phyloP scores from a whole-genome alignment of 2,329 filamentous ascomycete genomes.

The Penicillium janthinellum region DNA sequence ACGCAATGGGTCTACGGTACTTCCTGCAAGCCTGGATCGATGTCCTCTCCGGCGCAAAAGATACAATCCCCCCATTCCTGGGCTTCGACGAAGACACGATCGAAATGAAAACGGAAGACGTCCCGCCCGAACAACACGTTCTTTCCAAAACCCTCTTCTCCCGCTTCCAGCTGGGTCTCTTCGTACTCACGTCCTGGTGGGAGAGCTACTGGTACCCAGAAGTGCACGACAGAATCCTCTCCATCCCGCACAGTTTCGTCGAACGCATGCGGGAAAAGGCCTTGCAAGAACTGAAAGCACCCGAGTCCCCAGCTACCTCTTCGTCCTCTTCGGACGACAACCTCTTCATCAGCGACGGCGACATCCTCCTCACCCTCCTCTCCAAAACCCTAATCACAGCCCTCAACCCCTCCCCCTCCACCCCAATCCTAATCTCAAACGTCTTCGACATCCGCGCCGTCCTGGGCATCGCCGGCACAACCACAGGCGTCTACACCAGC shows the following conservation, averaged over 20 bases:
- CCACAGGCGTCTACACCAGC: not conserved
- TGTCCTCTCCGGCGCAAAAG: not conserved
- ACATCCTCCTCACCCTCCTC: not conserved
- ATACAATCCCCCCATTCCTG: not conserved
- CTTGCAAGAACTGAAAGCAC: not conserved
- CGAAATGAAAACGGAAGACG: not conserved
- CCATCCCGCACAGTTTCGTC: not conserved
- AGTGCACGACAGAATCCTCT: not conserved
- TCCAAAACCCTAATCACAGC: not conserved
- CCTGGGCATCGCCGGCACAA: not conserved
- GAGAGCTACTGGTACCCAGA: not conserved
- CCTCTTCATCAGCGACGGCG: slow-evolving; percentile 1
- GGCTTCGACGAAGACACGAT: not conserved
- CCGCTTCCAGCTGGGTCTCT: not conserved
- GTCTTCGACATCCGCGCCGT: slow-evolving; percentile 2
- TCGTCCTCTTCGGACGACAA: not conserved
- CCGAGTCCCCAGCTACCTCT: not conserved
- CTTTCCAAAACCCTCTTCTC: not conserved
- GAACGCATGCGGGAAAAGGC: not conserved
- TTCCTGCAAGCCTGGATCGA: not conserved
- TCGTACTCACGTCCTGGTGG: not conserved
- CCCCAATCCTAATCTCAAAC: not conserved
- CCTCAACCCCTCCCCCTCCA: not conserved
- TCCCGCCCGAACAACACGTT: slow-evolving; percentile 1
- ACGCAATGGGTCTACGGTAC: not conserved